Evolutionary conservation across 75 land plant species (phyloP), one percentile per base, ranked within the genome.

Genomic region (Pinus taeda): DNA sequence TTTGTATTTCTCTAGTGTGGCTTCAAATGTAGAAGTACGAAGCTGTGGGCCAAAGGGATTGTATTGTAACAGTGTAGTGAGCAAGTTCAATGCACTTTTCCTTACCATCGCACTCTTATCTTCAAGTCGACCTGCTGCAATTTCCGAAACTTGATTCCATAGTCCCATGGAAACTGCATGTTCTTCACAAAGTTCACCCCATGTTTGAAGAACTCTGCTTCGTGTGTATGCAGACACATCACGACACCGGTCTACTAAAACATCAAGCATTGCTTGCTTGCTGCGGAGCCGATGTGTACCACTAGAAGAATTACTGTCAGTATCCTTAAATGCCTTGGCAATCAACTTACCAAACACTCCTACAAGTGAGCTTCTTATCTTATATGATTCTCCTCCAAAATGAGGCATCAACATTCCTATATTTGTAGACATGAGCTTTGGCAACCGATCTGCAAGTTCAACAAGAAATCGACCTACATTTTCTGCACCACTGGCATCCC

Each of bases 21-120:
- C 94, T 79, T 91, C 96, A 88, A 97, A 97, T 20, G 91, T 85
- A 76, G 89, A 83, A 74, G 87, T 73, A 22, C 90, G 86, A 26
- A 97, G 91, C 75, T 93, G 95, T 20, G 99, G 98, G 13, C 99
- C 99, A 90, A 97, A 97, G n/a, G 99, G 99, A 75, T 97, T 97
- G 62, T 91, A 94, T 76, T 97, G 92, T 72, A 97, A 77, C 83
- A 97, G 87, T 56, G 91, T 91, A 73, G 93, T 81, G 6, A 97
- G 91, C 74, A 97, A 74, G 70, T 95, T 88, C 33, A 95, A 76
- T 57, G 99, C 98, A 81, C 94, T 90, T 77, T 97, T 97, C 64
- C 99, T 83, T 49, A 97, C 99, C 53, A 93, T 77, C 60, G 95
- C 90, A 79, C 89, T 88, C 76, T 97, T 97, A 79, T 97, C 99